Base-by-base conservation (phyloP, 306 rosid species). In the Hippophae rhamnoides region DNA sequence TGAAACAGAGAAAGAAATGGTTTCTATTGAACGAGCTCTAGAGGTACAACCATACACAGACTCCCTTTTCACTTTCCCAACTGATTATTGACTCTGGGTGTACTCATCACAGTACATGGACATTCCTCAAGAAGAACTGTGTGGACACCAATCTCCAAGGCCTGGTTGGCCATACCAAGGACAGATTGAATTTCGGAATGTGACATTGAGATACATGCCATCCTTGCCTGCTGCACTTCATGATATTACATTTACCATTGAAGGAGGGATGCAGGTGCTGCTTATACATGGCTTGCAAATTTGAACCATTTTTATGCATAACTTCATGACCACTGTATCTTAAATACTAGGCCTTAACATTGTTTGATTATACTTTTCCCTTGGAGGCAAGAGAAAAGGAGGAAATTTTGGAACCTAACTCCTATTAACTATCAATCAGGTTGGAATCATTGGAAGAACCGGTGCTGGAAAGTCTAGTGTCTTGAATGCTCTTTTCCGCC, bases 1-100 rank as follows among this genome's bases (percentile, higher is more conserved):
- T 47, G 98, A 90, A 85, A 90, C 96, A 56, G 98, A 90, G 73
- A 90, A 90, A 74, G 98, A 90, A 74, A 87, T 90, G 98, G 98
- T 90, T 81, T 85, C 96, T 41, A 72, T 90, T 69, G 98, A 90
- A 81, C 78, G 96, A 83, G 77, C 82, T 41, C 95, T 90, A 59
- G 89, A 90, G 90, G 98, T 90, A 85, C 67, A 68, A 67, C 2
- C 31, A 48, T 41, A 60, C 61, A 40, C 68, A 46, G 41, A 61
- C 63, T 50, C 2, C 14, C 65, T 31, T 54, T 47, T 31, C 50
- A 49, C 14, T 52, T 50, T 71, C 62, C 65, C 26, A 13, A 11
- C 49, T n/a, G 46, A 52, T 56, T 56, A 54, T 58, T 72, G 68
- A 78, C 55, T 52, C 47, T 41, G 66, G 52, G 47, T 69, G 51